A percentile compares a stretch with the other conserved stretches of the same genome.
These are phyloP conservation scores for Corynascus novoguineensis DNA, from an alignment of 495 filamentous ascomycete species.

Conservation along the genomic window DNA sequence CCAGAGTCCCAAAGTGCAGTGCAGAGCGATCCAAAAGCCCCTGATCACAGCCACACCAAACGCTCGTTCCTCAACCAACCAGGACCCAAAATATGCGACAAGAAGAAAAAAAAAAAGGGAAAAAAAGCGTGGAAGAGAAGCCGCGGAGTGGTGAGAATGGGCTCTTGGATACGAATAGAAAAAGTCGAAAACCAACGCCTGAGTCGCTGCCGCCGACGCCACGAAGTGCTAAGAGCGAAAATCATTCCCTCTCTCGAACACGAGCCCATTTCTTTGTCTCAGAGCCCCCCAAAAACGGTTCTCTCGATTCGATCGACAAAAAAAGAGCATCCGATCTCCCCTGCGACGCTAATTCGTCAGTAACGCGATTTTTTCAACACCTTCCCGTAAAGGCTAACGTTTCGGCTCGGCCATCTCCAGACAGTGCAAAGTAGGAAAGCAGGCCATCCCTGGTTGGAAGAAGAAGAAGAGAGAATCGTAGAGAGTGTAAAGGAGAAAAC, in stretches of 20 bases:
- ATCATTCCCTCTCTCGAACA: conserved; percentile 12
- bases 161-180: not conserved
- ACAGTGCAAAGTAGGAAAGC: not conserved
- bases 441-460: not conserved
- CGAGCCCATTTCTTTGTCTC: not conserved
- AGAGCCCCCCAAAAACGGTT: not conserved
- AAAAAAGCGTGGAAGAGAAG: not conserved
- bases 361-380: too few species aligned
- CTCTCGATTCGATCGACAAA: not conserved
- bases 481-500: not conserved
- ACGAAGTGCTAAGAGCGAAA: not conserved
- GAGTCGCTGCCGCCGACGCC: not conserved
- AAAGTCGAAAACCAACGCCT: not conserved
- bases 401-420: not conserved
- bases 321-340: too few species aligned
- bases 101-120: not conserved
- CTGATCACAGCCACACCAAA: not conserved
- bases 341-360: conserved; percentile 5
- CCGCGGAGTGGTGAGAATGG: too few species aligned
- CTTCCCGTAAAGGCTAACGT: not conserved
- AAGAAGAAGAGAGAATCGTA: not conserved
- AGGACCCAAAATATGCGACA: conserved; percentile 7
- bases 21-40: too few species aligned
- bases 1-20: not conserved
- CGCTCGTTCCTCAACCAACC: conserved; percentile 13